phyloP scores from a whole-genome alignment of 805 yeast genomes.

The Torulaspora quercuum region DNA sequence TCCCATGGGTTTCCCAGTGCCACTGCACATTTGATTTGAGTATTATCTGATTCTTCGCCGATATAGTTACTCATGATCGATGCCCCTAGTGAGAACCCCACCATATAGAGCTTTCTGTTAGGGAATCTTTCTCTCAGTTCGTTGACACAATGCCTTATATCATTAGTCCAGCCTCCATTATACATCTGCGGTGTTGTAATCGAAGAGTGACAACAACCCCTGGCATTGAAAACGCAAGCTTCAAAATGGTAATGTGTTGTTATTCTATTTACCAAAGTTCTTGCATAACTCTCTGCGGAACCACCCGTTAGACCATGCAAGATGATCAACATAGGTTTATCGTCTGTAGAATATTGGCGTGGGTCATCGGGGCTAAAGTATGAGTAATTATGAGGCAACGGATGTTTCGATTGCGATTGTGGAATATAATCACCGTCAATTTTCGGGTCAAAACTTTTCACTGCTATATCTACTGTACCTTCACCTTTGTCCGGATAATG shows the following conservation, averaged over 20 bases:
- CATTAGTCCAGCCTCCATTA: conserved; percentile 70
- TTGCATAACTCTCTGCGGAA: conserved; percentile 72
- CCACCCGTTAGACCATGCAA: conserved; percentile 85
- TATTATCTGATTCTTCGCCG: conserved; percentile 56
- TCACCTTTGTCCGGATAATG: conserved; percentile 58
- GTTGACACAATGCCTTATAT: conserved; percentile 54
- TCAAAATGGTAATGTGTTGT: conserved; percentile 47
- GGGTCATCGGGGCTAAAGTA: conserved; percentile 42
- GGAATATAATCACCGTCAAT: conserved; percentile 26
- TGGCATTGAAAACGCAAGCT: conserved; percentile 61
- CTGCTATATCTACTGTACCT: conserved; percentile 66
- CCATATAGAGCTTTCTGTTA: conserved; percentile 57
- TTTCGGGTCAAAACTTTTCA: conserved; percentile 35
- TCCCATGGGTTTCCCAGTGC: conserved; percentile 76
- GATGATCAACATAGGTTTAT: conserved; percentile 58
- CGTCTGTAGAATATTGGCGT: conserved; percentile 32
- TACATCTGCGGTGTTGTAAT: conserved; percentile 68
- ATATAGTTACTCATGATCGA: conserved; percentile 66
- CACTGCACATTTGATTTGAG: conserved; percentile 50
- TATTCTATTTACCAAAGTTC: conserved; percentile 50
- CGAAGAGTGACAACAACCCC: conserved; percentile 74
- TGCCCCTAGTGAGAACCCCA: conserved; percentile 83
- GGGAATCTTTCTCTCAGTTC: conserved; percentile 54
- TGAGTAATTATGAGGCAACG: conserved; percentile 24
- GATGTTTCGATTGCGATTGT: conserved; percentile 38